Base-by-base conservation (phyloP, 1,284 basidiomycete species). In the Ceraceosorus bombacis region DNA sequence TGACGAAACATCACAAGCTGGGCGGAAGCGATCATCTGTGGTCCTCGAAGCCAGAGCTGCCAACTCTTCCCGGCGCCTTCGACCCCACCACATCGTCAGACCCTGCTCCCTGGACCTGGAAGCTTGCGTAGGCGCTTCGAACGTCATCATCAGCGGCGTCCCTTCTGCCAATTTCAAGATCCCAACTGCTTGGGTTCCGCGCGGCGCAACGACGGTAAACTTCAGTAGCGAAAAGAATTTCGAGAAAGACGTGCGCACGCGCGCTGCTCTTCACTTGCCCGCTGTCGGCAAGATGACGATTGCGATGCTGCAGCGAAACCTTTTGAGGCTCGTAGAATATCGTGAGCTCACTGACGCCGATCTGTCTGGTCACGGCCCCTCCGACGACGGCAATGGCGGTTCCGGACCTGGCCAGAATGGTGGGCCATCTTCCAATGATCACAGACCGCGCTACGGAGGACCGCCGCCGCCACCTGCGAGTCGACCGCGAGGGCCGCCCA, bases 161-260 rank as follows among this genome's bases (percentile, higher is more conserved):
- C 74, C 74, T 15, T 86, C 81, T 69, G 81, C 87, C n/a, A 80
- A 81, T 10, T 98, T 94, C 81, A 97, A 96, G 77, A 82, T 98
- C 59, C 85, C 87, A 67, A 97, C 92, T 2, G 85, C 84, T 54
- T 86, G 84, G 83, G 82, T 98, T 69, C 94, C 94, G 80, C 89
- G 92, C 68, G 94, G 93, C 3, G 93, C 91, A 67, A 81, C 94
- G 1, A 93, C 90, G 70, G 81, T 97, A 63, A 97, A 97, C 76
- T 89, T 98, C 53, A 88, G 90, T 37, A 87, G 88, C 4, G 92
- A 95, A 74, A 97, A 94, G 82, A 98, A 98, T 79, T 98, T 97
- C 76, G 90, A 95, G 77, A 85, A 85, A 63, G 88, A 95, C 75
- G 88, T 97, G 15, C 83, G 90, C 66, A 90, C 93, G 53, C 89